Evolutionary conservation across 116 monocot species (phyloP).

Genomic region (Dioscorea cayenensis): DNA sequence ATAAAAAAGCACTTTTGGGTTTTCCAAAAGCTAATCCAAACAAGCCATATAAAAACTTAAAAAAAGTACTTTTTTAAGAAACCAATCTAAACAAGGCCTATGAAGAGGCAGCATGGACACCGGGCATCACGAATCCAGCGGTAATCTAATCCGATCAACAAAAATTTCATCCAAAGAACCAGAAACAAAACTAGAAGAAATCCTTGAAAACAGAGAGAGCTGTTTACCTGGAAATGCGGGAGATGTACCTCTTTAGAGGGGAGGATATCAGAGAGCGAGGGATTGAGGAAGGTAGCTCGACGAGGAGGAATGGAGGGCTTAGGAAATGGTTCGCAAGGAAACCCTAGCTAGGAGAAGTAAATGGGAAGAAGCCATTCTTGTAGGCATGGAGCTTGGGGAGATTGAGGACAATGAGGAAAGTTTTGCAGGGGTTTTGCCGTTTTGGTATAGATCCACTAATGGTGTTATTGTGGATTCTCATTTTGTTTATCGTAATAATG

Average conservation of each 20-base stretch:
- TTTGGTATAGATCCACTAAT: too few species aligned
- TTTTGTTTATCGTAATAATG: too few species aligned
- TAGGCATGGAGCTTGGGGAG: not conserved
- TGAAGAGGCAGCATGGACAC: constrained; percentile 67
- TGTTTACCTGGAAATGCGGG: constrained; percentile 9
- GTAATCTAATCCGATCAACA: constrained; percentile 4
- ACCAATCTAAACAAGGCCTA: too few species aligned
- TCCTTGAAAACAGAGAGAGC: not conserved
- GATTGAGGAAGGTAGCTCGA: not conserved
- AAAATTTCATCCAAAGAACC: constrained; percentile 8
- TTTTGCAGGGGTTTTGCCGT: too few species aligned
- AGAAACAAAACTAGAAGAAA: constrained; percentile 1
- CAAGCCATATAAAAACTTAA: too few species aligned
- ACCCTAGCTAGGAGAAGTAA: constrained; percentile 33
- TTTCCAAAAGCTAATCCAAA: too few species aligned
- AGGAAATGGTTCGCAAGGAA: constrained; percentile 10
- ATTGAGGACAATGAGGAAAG: too few species aligned
- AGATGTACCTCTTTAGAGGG: constrained; percentile 6
- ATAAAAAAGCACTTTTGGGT: too few species aligned
- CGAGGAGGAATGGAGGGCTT: constrained; percentile 9
- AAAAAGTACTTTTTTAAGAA: too few species aligned
- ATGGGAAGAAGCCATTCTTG: constrained; percentile 15
- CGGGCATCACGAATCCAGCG: constrained; percentile 24
- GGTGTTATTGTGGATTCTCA: too few species aligned
- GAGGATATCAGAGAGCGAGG: not conserved